phyloP scores from a whole-genome alignment of 257 asterid species.

The Plantago major region DNA sequence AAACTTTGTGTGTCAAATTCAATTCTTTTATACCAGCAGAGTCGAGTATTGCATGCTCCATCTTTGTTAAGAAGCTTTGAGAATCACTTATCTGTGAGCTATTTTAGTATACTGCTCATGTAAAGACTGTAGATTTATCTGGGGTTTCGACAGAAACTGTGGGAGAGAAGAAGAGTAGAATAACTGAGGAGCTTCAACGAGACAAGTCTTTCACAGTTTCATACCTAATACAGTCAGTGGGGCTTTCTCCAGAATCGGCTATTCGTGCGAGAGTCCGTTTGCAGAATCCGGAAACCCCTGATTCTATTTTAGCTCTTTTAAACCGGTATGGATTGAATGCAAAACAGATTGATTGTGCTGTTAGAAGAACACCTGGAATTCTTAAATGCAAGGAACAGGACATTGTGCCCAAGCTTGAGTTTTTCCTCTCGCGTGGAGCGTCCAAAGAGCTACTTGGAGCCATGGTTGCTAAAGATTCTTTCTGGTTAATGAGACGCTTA shows the following conservation, averaged over 20 bases:
- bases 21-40: no score
- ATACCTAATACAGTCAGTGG: slow-evolving; percentile 20
- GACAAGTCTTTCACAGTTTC: slow-evolving; percentile 13
- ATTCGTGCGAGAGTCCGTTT: slow-evolving; percentile 9
- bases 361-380: slow-evolving; percentile 15
- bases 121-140: not conserved
- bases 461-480: not conserved
- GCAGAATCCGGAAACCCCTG: slow-evolving; percentile 13
- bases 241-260: slow-evolving; percentile 26
- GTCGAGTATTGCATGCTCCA: no score
- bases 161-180: no score
- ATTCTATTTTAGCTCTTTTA: slow-evolving; percentile 18
- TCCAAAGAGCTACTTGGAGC: not conserved
- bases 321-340: slow-evolving; percentile 14
- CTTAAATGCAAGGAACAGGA: slow-evolving; percentile 14
- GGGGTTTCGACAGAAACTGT: not conserved
- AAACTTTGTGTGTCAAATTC: no score
- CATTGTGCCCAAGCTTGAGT: slow-evolving; percentile 22
- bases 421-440: slow-evolving; percentile 9
- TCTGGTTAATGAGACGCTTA: slow-evolving; percentile 6
- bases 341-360: slow-evolving; percentile 2
- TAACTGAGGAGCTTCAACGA: not conserved
- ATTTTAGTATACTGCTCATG: not conserved
- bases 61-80: no score
- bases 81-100: not conserved